Evolutionary conservation across 768 basidiomycete genomes (phyloP), one percentile per base, ranked within the genome.

Genomic region (Tylopilus subfusipes): DNA sequence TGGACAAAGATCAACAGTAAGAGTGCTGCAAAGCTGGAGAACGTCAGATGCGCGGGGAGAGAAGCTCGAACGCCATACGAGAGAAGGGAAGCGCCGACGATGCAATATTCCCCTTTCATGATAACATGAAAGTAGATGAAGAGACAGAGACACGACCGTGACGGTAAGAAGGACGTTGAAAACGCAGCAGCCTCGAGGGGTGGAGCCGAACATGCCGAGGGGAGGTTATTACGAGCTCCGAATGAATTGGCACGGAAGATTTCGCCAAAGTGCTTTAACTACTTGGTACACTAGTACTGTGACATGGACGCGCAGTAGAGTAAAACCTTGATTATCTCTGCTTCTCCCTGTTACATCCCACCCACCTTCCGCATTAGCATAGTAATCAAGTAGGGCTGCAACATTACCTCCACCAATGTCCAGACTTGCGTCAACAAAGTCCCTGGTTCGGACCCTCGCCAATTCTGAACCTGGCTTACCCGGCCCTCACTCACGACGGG

Each of bases 1-100:
- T 93, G 88, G 63, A 84, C 81, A 72, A 92, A 90, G 58, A 93
- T 88, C 68, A 91, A 78, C 59, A 92, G 75, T 33, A 74, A 77
- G 56, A 77, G 79, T 57, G 73, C 73, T 47, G 58, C 68, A 60
- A 68, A 56, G 30, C 62, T 62, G 48, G 27, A 19, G 42, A 48
- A 44, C 45, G 45, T 64, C 42, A 59, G 57, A 59, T 42, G 60
- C 30, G 58, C 50, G 42, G 42, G 27, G 48, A 52, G 19, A 42
- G 56, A 24, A 4, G 25, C 7, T 42, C 31, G 33, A 53, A 54
- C 43, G 43, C 75, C 85, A 54, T 68, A 88, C 90, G 89, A 84
- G 50, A 92, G 75, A 53, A 90, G 61, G 46, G 89, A 82, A 48
- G 85, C 88, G 59, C 82, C 70, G 52, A 85, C 83, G 42, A 92